These are phyloP conservation scores for Russula lepida DNA, from an alignment of 768 basidiomycete genomes.

Conservation along the genomic window DNA sequence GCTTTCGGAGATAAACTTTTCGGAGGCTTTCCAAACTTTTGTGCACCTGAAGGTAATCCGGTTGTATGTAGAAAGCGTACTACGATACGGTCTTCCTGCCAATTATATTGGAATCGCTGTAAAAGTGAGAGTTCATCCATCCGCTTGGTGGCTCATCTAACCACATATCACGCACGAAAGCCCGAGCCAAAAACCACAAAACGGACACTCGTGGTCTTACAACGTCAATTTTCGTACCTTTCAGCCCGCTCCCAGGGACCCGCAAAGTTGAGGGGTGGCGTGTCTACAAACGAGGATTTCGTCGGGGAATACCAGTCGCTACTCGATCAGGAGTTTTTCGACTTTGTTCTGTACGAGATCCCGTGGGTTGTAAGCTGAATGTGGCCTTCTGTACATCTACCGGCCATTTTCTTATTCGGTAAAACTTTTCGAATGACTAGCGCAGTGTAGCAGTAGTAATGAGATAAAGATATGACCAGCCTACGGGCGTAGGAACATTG, in stretches of 20 bases:
- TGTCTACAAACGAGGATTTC: conserved; percentile 52
- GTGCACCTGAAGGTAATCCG: conserved; percentile 90
- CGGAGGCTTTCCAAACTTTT: conserved; percentile 89
- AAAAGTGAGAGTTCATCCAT: conserved; percentile 43
- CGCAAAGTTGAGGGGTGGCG: conserved; percentile 35
- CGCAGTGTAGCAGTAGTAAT: conserved; percentile 20
- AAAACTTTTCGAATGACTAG: conserved; percentile 12
- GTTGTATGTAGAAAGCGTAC: conserved; percentile 89
- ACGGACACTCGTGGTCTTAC: conserved; percentile 66
- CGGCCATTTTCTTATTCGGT: conserved; percentile 13
- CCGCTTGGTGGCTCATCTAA: not conserved
- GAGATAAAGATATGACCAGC: conserved; percentile 53
- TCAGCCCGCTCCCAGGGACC: conserved; percentile 52
- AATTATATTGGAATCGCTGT: conserved; percentile 77
- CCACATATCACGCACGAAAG: conserved; percentile 32
- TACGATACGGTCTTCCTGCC: conserved; percentile 91
- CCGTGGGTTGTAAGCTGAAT: conserved; percentile 73
- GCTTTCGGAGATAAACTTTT: conserved; percentile 90
- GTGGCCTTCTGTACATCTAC: conserved; percentile 13
- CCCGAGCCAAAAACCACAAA: conserved; percentile 81
- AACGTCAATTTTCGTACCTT: conserved; percentile 75
- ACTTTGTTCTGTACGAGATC: conserved; percentile 91
- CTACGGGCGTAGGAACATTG: conserved; percentile 44
- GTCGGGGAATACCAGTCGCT: conserved; percentile 86
- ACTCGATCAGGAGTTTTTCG: conserved; percentile 93